Conservation (phyloP, 176 grass and related monocot genomes). For the Oropetium thomaeum region DNA sequence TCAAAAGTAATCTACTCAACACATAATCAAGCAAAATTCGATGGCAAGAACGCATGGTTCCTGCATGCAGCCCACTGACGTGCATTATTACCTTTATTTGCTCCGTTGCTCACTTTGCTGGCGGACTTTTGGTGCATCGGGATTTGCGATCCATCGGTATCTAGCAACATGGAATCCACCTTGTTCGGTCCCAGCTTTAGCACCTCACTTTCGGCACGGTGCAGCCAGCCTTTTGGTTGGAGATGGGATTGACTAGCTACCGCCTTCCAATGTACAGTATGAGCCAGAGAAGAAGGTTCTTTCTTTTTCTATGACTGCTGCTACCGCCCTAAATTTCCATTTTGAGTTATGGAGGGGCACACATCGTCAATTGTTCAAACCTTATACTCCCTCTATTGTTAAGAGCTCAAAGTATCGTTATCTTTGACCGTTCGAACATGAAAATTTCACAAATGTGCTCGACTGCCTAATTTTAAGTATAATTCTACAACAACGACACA, state of each 20-base stretch:
- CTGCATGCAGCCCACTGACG: not conserved
- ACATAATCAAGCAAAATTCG: not conserved
- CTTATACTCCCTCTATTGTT: too few relatives aligned
- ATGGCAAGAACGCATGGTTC: not conserved
- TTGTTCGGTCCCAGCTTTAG: not conserved
- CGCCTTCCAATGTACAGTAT: too few relatives aligned
- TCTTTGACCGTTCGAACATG: too few relatives aligned
- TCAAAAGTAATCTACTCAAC: too few relatives aligned
- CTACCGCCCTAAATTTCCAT: too few relatives aligned
- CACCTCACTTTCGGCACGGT: slow-evolving; percentile 6
- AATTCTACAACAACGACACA: too few relatives aligned
- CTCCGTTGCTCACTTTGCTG: not conserved
- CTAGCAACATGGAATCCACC: not conserved
- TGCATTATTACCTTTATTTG: not conserved
- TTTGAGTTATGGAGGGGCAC: too few relatives aligned
- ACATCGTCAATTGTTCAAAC: too few relatives aligned
- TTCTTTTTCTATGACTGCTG: not conserved
- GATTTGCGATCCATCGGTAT: not conserved
- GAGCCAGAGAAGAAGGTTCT: not conserved
- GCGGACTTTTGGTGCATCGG: not conserved
- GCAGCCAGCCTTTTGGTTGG: not conserved
- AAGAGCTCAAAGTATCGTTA: too few relatives aligned
- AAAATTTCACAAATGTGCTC: too few relatives aligned
- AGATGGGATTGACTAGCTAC: not conserved
- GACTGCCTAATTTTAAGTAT: too few relatives aligned